phyloP scores from a whole-genome alignment of 2,329 filamentous ascomycete species.

The Cadophora sp. region DNA sequence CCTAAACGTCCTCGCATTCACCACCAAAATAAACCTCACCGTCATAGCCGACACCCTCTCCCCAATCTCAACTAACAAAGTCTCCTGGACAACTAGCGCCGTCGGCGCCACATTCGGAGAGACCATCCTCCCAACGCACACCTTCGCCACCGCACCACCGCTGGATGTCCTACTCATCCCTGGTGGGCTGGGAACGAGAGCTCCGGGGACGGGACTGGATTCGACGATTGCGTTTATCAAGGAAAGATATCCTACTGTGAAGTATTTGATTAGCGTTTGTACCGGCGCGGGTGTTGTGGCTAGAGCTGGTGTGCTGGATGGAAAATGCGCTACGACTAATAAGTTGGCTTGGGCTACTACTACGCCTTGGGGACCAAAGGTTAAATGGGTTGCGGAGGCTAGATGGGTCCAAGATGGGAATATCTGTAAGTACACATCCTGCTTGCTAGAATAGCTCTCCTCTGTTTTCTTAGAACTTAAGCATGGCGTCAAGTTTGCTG shows the following conservation, averaged over 20 bases:
- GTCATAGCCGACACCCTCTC: slow-evolving; percentile 39
- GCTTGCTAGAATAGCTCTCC: not conserved
- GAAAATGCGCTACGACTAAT: slow-evolving; percentile 17
- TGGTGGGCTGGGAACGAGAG: slow-evolving; percentile 11
- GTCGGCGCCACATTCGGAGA: slow-evolving; percentile 8
- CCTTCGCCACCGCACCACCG: slow-evolving; percentile 12
- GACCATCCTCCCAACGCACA: slow-evolving; percentile 17
- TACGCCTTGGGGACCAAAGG: not conserved
- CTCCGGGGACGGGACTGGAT: not conserved
- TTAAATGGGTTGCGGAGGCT: slow-evolving; percentile 12
- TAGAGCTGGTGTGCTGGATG: slow-evolving; percentile 13
- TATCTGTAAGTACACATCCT: not conserved
- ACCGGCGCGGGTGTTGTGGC: slow-evolving; percentile 60
- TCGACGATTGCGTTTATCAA: slow-evolving; percentile 1
- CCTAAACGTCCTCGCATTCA: slow-evolving; percentile 39
- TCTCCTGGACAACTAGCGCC: not conserved
- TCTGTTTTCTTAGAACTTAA: too few relatives aligned
- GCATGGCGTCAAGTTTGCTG: not conserved
- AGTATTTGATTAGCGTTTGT: slow-evolving; percentile 68
- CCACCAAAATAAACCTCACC: slow-evolving; percentile 37
- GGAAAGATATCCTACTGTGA: slow-evolving; percentile 3
- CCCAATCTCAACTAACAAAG: slow-evolving; percentile 30
- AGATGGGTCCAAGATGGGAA: slow-evolving; percentile 14
- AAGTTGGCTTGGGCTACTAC: slow-evolving; percentile 9
- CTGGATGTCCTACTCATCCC: slow-evolving; percentile 22